Base-by-base conservation (phyloP, 228 moss, liverwort and hornwort species). In the Sphagnum fallax region DNA sequence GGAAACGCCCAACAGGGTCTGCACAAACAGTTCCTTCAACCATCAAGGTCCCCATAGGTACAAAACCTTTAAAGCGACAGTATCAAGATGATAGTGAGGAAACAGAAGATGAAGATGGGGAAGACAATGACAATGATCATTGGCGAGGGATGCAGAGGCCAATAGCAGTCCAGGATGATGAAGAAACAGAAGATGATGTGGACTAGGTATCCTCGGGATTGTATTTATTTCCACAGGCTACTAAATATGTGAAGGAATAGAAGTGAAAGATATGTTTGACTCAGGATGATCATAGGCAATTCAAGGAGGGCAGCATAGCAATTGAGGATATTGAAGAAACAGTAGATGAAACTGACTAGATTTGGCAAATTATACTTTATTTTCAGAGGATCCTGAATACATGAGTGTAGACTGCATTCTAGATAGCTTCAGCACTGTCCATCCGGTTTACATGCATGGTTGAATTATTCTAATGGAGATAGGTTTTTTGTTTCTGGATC, bases 111-210 rank as follows among this genome's bases (percentile, higher is more conserved):
- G 97, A 98, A 63, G 93, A 87, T 67, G 77, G 81, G 48, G 91
- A 93, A 58, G 83, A 90, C 65, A 91, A 88, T 0, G 90, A 90
- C 71, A 91, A 92, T 60, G 92, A 92, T 73, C 89, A 90, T 75
- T 6, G 57, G 76, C 60, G 66, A 74, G 50, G 62, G 52, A 67
- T 61, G 32, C 32, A 65, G 9, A 73, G 75, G 69, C n/a, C n/a
- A 15, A 61, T 70, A 57, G 61, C 64, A n/a, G 88, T 70, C 15
- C 85, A 82, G 50, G 86, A 92, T 68, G 92, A 96, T 15, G 95
- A 96, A 81, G 90, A 92, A 73, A 94, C 98, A 48, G 98, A 98
- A 76, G 98, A 98, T 75, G 97, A 97, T 59, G 85, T 91, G 72
- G 87, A 90, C 52, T 91, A 75, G 67, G 53, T 32, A 16, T 32